phyloP scores from a whole-genome alignment of 148 eudicot genomes.

The Simmondsia chinensis region DNA sequence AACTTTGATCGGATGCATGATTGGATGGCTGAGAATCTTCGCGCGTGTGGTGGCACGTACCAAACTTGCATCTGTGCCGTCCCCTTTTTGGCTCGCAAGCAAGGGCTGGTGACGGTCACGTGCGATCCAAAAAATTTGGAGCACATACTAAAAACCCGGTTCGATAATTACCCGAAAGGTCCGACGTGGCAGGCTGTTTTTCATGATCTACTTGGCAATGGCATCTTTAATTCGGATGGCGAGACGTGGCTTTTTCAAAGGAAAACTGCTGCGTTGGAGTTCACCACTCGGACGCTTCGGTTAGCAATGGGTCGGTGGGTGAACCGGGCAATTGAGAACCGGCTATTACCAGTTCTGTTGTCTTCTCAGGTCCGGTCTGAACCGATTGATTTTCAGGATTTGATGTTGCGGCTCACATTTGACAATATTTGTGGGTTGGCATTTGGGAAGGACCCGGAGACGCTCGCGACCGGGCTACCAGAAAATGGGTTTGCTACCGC shows the following conservation, averaged over 20 bases:
- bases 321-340: conserved; percentile 49
- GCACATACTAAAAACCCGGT: conserved; percentile 79
- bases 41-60: conserved; percentile 83
- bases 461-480: conserved; percentile 55
- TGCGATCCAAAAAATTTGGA: conserved; percentile 84
- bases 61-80: conserved; percentile 87
- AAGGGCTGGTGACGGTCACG: conserved; percentile 85
- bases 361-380: conserved; percentile 32
- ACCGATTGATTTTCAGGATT: conserved; percentile 76
- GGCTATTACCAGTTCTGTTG: conserved; percentile 55
- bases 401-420: conserved; percentile 75
- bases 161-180: conserved; percentile 87
- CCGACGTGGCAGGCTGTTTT: conserved; percentile 96
- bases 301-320: conserved; percentile 97
- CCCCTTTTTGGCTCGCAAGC: conserved; percentile 77
- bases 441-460: conserved; percentile 74
- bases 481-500: conserved; percentile 61
- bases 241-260: conserved; percentile 89
- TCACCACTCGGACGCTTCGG: conserved; percentile 82
- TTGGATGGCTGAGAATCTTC: conserved; percentile 86
- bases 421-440: conserved; percentile 90
- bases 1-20: conserved; percentile 83
- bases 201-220: conserved; percentile 74
- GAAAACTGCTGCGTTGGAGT: conserved; percentile 91
- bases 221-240: conserved; percentile 92